These are phyloP conservation scores for Corylus americana DNA, from an alignment of 306 rosid genomes.

Conservation along the genomic window DNA sequence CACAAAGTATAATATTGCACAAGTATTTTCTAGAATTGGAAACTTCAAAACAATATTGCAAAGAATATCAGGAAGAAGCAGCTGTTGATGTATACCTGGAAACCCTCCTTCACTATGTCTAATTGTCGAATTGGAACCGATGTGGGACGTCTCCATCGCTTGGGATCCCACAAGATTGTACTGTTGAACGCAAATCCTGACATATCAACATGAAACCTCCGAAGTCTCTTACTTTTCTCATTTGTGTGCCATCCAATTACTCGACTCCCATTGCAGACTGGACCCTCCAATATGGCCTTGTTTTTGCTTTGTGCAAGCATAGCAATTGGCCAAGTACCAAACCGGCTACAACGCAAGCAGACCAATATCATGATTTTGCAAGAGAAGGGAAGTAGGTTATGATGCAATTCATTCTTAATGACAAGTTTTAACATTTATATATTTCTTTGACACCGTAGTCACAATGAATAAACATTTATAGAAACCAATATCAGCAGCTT, in stretches of 20 bases:
- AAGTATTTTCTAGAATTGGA: not conserved
- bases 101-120: conserved; percentile 93
- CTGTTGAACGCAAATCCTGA: conserved; percentile 99
- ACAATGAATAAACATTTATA: not conserved
- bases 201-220: conserved; percentile 99
- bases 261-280: conserved; percentile 89
- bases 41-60: conserved; percentile 14
- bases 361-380: conserved; percentile 29
- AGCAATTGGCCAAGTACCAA: conserved; percentile 99
- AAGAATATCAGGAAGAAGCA: conserved; percentile 17
- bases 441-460: conserved; percentile 9
- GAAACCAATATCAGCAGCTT: not conserved
- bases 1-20: conserved; percentile 21
- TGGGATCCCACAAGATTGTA: conserved; percentile 95
- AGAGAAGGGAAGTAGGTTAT: not conserved
- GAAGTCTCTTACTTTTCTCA: conserved; percentile 83
- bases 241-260: conserved; percentile 98
- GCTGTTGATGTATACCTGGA: conserved; percentile 61
- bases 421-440: conserved; percentile 5
- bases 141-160: conserved; percentile 79
- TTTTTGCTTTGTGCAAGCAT: conserved; percentile 95
- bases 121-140: conserved; percentile 70
- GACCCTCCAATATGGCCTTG: conserved; percentile 97
- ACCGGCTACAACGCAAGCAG: conserved; percentile 57
- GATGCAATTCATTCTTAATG: conserved; percentile 15